Percentiles rank a stretch among this genome's conserved stretches.
phyloP scores from a whole-genome alignment of 129 eudicot genomes.

The Cynara cardunculus region DNA sequence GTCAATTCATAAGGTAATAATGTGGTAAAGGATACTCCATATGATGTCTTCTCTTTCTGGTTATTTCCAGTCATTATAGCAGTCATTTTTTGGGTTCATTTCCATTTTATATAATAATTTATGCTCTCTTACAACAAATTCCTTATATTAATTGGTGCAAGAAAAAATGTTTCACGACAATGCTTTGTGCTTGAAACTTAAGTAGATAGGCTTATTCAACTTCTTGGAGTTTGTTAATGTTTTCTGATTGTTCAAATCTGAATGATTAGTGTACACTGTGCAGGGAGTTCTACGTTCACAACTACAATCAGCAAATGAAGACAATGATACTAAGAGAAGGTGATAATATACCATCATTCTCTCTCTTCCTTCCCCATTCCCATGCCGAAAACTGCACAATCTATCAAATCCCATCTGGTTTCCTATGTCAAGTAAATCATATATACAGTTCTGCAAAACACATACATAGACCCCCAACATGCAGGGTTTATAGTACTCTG shows the following conservation, averaged over 20 bases:
- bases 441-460: neutral
- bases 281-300: slow-evolving; percentile 84
- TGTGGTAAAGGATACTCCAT: neutral
- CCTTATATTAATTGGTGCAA: neutral
- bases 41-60: neutral
- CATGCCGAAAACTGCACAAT: neutral
- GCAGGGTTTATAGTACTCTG: neutral
- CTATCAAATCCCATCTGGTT: neutral
- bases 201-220: neutral
- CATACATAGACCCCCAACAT: neutral
- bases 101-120: neutral
- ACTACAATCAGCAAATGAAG: slow-evolving; percentile 78
- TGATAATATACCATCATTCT: slow-evolving; percentile 20
- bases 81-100: neutral
- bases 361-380: neutral
- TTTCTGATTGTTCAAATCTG: slow-evolving; percentile 4
- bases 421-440: neutral
- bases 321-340: slow-evolving; percentile 73
- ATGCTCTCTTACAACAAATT: neutral
- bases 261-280: slow-evolving; percentile 15
- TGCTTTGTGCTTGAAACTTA: too few relatives aligned
- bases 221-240: slow-evolving; percentile 2
- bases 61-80: neutral
- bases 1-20: neutral
- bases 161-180: neutral